Evolutionary conservation across 2,329 filamentous ascomycete species (phyloP), one percentile per base, ranked within the genome.

Genomic region (Passalora sequoiae): DNA sequence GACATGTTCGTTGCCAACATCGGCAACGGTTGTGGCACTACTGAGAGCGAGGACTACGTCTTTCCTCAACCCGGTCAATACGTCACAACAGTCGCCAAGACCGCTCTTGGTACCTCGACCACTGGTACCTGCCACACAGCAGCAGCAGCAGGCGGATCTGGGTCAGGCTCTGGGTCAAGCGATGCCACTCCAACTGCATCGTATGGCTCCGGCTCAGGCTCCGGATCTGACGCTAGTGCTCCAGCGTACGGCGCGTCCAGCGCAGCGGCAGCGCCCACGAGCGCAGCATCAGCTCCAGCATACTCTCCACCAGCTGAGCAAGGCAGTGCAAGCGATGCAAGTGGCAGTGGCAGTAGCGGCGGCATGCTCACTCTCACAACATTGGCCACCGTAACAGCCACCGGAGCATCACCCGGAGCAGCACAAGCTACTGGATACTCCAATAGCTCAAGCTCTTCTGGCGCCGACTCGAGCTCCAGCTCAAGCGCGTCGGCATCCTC

Each of bases 1-100:
- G 71, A 81, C 46, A 81, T 89, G 75, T 80, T 86, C 43, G 69
- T 79, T 1, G 80, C 83, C 57, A 89, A 89, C 66, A 43, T 59
- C n/a, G 51, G 54, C 1, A 51, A 41, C 1, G 22, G 31, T 4
- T 88, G 84, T 66, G 62, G 44, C 0, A 83, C 78, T 7, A 51
- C 50, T 0, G 77, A 82, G 27, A 58, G 57, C 10, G 57, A 62
- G 1, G 77, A 85, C 49, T 67, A 81, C 43, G 60, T 68, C 12
- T 86, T 80, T 66, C 78, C 80, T 3, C 68, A 83, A 56, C 75
- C 83, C 0, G 84, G 84, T 4, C 7, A 22, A 9, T 42, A 44
- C 22, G 48, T 46, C 4, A 43, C 51, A n/a, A 51, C 45, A 0
- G 43, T 15, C 0, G 4, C 24, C 27, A 40, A 44, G 12, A 52